Evolutionary conservation across 1,139 yeast species (phyloP).

Genomic region (Entelexis paramagnoliae): DNA sequence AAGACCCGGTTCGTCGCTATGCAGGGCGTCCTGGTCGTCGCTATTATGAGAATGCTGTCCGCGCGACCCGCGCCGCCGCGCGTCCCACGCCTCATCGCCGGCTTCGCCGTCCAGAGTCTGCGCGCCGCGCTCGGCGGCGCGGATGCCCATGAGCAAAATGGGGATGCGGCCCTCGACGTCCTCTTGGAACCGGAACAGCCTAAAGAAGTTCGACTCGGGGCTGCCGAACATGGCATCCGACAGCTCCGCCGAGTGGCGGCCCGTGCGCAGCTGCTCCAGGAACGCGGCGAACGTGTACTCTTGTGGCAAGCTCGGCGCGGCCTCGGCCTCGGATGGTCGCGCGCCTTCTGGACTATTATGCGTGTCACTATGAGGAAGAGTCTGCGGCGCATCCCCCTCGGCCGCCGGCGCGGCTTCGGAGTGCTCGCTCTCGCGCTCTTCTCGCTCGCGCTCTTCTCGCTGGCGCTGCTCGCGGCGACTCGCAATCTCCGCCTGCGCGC

Average conservation of each 20-base stretch:
- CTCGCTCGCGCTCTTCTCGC: neutral
- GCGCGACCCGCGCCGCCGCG: neutral
- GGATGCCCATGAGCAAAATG: slow-evolving; percentile 48
- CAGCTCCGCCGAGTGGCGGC: slow-evolving; percentile 15
- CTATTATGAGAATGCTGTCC: neutral
- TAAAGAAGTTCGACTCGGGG: slow-evolving; percentile 35
- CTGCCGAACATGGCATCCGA: slow-evolving; percentile 10
- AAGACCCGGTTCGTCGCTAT: too few relatives aligned
- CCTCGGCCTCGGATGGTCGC: neutral
- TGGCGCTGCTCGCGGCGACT: neutral
- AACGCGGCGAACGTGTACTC: slow-evolving; percentile 12
- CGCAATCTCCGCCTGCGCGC: slow-evolving; percentile 1
- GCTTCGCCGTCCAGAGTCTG: slow-evolving; percentile 6
- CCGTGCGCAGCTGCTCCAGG: slow-evolving; percentile 15
- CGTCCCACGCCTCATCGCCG: neutral
- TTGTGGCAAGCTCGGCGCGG: neutral
- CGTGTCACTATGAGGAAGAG: too few relatives aligned
- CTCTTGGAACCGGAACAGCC: slow-evolving; percentile 45
- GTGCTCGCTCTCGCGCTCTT: neutral
- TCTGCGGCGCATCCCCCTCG: too few relatives aligned
- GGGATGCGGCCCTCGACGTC: slow-evolving; percentile 37
- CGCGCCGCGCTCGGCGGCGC: slow-evolving; percentile 30
- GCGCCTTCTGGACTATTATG: neutral
- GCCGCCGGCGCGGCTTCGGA: too few relatives aligned
- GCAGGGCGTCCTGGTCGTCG: neutral